Conservation (phyloP, 768 basidiomycete species). For the Boletus subcaerulescens region DNA sequence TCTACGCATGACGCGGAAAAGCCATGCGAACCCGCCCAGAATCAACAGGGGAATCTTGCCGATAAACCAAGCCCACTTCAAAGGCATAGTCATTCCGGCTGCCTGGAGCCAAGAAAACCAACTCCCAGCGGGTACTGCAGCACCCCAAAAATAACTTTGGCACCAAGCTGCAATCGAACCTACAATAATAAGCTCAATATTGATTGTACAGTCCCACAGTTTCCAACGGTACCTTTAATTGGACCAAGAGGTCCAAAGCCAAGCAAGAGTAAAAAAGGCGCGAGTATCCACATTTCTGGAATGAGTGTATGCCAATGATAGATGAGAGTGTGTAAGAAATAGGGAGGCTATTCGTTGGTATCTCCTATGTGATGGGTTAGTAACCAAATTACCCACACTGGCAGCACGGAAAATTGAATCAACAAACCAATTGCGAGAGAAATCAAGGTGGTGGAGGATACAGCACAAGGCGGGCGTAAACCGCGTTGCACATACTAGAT, state of each 20-base stretch:
- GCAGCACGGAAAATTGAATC: no score
- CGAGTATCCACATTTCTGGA: slow-evolving; percentile 6
- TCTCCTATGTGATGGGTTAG: no score
- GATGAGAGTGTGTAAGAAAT: no score
- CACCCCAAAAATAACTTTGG: slow-evolving; percentile 8
- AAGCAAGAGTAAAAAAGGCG: slow-evolving; percentile 4
- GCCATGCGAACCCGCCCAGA: not conserved
- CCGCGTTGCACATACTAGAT: no score
- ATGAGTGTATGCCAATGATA: no score
- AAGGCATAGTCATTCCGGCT: slow-evolving; percentile 6
- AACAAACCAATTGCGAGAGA: no score
- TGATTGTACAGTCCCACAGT: rapidly evolving
- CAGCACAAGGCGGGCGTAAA: no score
- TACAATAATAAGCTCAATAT: not conserved
- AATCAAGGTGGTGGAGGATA: no score
- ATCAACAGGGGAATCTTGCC: not conserved
- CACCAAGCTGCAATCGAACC: slow-evolving; percentile 12
- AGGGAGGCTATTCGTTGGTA: no score
- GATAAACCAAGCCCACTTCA: slow-evolving; percentile 1
- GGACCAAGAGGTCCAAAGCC: slow-evolving; percentile 16
- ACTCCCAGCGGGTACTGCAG: not conserved
- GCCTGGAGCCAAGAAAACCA: slow-evolving; percentile 16
- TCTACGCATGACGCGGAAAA: no score
- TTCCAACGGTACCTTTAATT: slow-evolving; percentile 3
- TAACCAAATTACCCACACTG: no score